Evolutionary conservation across 495 filamentous ascomycete species (phyloP), one percentile per base, ranked within the genome.

Genomic region (Wilcoxina mikolae): DNA sequence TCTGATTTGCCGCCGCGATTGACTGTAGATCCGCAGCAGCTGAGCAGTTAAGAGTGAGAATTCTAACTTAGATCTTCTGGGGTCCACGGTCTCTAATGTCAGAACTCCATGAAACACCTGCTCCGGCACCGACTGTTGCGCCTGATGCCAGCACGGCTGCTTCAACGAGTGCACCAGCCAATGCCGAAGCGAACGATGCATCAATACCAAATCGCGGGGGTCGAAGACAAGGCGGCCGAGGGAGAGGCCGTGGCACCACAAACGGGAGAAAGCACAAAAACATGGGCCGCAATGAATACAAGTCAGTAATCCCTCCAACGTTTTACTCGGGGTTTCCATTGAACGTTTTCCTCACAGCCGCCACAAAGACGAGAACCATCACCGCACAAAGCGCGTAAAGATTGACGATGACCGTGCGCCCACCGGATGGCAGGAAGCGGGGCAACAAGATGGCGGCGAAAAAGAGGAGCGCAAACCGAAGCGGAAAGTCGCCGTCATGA

Each of bases 401-500:
- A 50, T n/a, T 17, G 47, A 27, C 22, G 47, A 31, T 20, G 20
- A 12, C 27, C 15, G 12, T n/a, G n/a, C n/a, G 20, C 29, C 62
- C 25, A 67, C 67, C 39, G 69, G 66, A 27, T 59, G n/a, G n/a
- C n/a, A n/a, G n/a, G 53, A 31, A 52, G 31, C 49, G 15, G 23
- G 12, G 12, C 15, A 54, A 54, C 18, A 29, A 4, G 58, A 52
- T 7, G 51, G 20, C 2, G 26, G 18, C 0, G 62, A 54, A 15
- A 66, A 58, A 35, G 89, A 98, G 68, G 80, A 81, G 61, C 78
- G 89, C 46, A 81, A 79, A 45, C 91, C 91, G 2, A 96, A 98
- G 72, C 80, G 84, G 64, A 98, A 98, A 70, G 91, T 93, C 24
- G 93, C 91, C 18, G 84, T 98, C 15, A 67, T 96, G 72, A 78